A percentile compares a stretch with the other conserved stretches of the same genome.
These are phyloP conservation scores for Xerocomus cyaneibrunnescens DNA, from an alignment of 1,284 basidiomycete species.

Conservation along the genomic window DNA sequence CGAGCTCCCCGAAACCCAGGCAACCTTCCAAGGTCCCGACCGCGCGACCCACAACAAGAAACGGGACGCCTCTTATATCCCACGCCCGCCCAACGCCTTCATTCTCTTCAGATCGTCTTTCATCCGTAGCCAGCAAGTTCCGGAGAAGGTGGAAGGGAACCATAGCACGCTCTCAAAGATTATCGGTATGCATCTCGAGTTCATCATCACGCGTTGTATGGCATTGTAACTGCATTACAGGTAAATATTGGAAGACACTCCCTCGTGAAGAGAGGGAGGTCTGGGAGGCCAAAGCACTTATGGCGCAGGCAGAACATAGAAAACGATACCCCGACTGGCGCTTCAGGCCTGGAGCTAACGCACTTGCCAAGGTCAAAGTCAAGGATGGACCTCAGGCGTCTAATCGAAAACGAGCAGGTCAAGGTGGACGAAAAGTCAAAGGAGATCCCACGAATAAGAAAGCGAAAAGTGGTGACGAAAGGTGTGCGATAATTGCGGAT, in stretches of 20 bases:
- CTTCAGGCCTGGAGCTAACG: slow-evolving; percentile 63
- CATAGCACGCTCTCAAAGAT: slow-evolving; percentile 73
- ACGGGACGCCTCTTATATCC: slow-evolving; percentile 67
- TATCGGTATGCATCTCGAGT: slow-evolving; percentile 40
- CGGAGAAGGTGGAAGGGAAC: slow-evolving; percentile 74
- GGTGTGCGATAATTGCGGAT: slow-evolving; percentile 50
- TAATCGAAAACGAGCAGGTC: slow-evolving; percentile 41
- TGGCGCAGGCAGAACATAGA: slow-evolving; percentile 76
- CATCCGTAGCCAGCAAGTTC: slow-evolving; percentile 74
- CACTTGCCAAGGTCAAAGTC: slow-evolving; percentile 50
- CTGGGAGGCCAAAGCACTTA: slow-evolving; percentile 74
- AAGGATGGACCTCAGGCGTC: slow-evolving; percentile 33
- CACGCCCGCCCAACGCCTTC: slow-evolving; percentile 92
- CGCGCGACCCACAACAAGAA: slow-evolving; percentile 45
- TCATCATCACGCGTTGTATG: background rate
- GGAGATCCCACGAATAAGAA: slow-evolving; percentile 28
- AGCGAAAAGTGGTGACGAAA: slow-evolving; percentile 32
- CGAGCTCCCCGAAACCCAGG: slow-evolving; percentile 22
- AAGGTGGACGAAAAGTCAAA: slow-evolving; percentile 40
- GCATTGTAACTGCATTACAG: slow-evolving; percentile 28
- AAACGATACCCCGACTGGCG: slow-evolving; percentile 75
- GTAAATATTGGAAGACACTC: slow-evolving; percentile 62
- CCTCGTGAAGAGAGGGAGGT: slow-evolving; percentile 59
- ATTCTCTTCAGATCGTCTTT: slow-evolving; percentile 93
- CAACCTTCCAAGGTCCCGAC: slow-evolving; percentile 21